Percentiles rank a stretch among this genome's conserved stretches.
These are phyloP conservation scores for Ophiostoma triangulosporum DNA, from an alignment of 2,329 filamentous ascomycete genomes.

Conservation along the genomic window DNA sequence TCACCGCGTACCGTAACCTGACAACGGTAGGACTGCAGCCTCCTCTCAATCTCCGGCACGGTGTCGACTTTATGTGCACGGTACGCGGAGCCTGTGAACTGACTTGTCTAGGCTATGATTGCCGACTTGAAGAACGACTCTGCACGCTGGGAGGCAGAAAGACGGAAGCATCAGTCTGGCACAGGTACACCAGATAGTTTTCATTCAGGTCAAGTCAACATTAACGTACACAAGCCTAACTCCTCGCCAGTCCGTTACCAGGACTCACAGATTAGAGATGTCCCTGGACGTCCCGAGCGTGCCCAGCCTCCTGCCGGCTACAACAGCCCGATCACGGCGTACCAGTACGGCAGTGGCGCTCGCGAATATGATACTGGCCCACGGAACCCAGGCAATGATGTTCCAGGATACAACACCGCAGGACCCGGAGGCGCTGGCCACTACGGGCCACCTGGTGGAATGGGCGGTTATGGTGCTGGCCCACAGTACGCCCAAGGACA, in stretches of 20 bases:
- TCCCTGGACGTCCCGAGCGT: conserved; percentile 8
- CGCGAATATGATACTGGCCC: conserved; percentile 26
- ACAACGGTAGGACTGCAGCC: conserved; percentile 49
- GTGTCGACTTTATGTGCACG: not conserved
- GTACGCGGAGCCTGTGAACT: not conserved
- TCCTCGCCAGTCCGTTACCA: conserved; percentile 43
- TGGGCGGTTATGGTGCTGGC: conserved; percentile 7
- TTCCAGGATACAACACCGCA: conserved; percentile 31
- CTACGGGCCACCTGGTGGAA: conserved; percentile 4
- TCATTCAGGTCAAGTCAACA: not conserved
- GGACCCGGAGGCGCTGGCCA: conserved; percentile 9
- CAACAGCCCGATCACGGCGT: not conserved
- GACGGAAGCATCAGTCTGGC: conserved; percentile 41
- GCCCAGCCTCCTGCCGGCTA: conserved; percentile 8
- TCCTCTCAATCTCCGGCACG: not conserved
- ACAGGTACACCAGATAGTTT: conserved; percentile 39
- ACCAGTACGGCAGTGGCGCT: conserved; percentile 1
- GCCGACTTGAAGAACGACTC: conserved; percentile 49
- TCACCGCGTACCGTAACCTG: conserved; percentile 66
- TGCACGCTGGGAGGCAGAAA: conserved; percentile 47
- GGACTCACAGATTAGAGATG: conserved; percentile 26
- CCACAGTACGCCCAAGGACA: conserved; percentile 2
- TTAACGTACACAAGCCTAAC: conserved; percentile 45
- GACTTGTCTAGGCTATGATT: conserved; percentile 41
- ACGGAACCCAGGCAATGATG: conserved; percentile 38